Percentiles rank a stretch among this genome's conserved stretches.
These are phyloP conservation scores for Alisma plantagoaquatica DNA, from an alignment of 106 monocot species.

Conservation along the genomic window DNA sequence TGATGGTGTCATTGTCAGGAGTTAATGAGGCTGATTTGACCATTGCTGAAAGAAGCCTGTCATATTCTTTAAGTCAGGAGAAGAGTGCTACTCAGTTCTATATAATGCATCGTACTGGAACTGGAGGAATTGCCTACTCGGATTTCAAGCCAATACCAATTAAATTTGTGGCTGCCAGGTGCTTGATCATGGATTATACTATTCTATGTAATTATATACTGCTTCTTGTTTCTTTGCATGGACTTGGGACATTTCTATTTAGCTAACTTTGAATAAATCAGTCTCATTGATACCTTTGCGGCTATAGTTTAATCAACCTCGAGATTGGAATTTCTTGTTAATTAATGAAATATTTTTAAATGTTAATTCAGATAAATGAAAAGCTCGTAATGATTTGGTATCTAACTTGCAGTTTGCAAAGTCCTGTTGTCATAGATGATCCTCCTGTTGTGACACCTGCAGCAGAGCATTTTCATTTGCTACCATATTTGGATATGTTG, in stretches of 20 bases:
- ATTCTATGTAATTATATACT: neutral
- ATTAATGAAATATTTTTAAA: no score
- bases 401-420: constrained; percentile 7
- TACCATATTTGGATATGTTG: constrained; percentile 2
- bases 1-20: no score
- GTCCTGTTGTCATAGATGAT: constrained; percentile 1
- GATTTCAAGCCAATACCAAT: constrained; percentile 15
- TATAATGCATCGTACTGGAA: constrained; percentile 35
- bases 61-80: constrained; percentile 46
- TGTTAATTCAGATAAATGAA: no score
- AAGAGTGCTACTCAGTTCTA: constrained; percentile 34
- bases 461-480: constrained; percentile 10
- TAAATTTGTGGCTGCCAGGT: neutral
- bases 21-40: constrained; percentile 25
- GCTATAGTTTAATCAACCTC: no score
- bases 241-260: neutral
- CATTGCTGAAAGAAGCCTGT: constrained; percentile 22
- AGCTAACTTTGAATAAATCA: neutral
- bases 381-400: no score
- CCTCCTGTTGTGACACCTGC: neutral
- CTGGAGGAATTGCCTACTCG: constrained; percentile 19
- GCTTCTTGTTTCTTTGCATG: neutral
- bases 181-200: neutral
- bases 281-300: neutral
- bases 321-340: no score